These are phyloP conservation scores for Saccharomycopsis fibuligera DNA, from an alignment of 805 yeast genomes.

Conservation along the genomic window DNA sequence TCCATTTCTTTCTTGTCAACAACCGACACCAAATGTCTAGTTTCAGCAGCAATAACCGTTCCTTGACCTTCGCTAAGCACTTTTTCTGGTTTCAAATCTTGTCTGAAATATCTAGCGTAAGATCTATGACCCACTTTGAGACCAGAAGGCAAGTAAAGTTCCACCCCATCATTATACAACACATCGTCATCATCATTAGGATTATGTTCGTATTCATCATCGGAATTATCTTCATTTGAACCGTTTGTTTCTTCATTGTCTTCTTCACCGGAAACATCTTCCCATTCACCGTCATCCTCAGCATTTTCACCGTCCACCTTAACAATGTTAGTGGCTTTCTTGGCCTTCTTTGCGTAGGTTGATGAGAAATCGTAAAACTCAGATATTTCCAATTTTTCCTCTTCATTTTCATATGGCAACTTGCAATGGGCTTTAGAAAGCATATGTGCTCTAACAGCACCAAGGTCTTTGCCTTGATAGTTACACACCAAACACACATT, in stretches of 20 bases:
- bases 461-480: conserved; percentile 78
- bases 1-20: conserved; percentile 39
- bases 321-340: conserved; percentile 28
- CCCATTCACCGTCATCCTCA: conserved; percentile 33
- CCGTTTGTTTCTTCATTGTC: conserved; percentile 30
- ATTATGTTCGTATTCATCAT: conserved; percentile 27
- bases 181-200: conserved; percentile 37
- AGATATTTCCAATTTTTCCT: conserved; percentile 80
- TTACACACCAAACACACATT: conserved; percentile 80
- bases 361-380: conserved; percentile 87
- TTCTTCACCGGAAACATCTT: conserved; percentile 32
- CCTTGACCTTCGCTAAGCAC: conserved; percentile 70
- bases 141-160: conserved; percentile 78
- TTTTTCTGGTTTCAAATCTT: conserved; percentile 55
- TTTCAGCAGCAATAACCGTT: conserved; percentile 81
- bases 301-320: conserved; percentile 34
- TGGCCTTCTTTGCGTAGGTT: conserved; percentile 40
- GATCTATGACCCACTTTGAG: conserved; percentile 82
- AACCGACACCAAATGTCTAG: conserved; percentile 41
- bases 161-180: conserved; percentile 56
- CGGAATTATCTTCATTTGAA: conserved; percentile 19
- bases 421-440: conserved; percentile 75
- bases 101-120: conserved; percentile 71
- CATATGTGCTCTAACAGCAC: conserved; percentile 92
- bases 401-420: conserved; percentile 81